Percentiles rank a stretch among this genome's conserved stretches.
Evolutionary conservation across 352 stramenopile genomes (phyloP).

Genomic region (Pythium sukuiense): DNA sequence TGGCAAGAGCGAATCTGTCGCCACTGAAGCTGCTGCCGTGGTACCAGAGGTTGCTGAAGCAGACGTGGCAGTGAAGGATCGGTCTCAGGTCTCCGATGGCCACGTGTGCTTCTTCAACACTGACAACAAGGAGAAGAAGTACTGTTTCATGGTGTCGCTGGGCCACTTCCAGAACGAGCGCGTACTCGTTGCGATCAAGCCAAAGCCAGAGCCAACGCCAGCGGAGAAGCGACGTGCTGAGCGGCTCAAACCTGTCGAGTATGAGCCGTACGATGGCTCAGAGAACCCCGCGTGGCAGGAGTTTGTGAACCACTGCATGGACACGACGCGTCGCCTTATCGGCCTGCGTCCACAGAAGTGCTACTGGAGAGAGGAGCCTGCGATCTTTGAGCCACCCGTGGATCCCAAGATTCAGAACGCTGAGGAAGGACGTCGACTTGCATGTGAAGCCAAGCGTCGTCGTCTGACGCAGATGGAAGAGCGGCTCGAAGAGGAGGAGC

Average conservation of each 20-base stretch:
- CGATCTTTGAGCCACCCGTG: slow-evolving; percentile 36
- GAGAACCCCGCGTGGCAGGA: slow-evolving; percentile 53
- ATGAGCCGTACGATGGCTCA: slow-evolving; percentile 47
- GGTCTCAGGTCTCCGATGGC: slow-evolving; percentile 59
- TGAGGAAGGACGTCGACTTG: slow-evolving; percentile 58
- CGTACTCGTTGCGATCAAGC: slow-evolving; percentile 37
- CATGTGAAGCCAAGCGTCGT: slow-evolving; percentile 62
- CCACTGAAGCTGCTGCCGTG: background rate
- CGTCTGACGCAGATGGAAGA: slow-evolving; percentile 40
- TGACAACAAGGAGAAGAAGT: slow-evolving; percentile 56
- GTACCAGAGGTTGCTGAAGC: background rate
- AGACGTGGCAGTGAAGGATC: slow-evolving; percentile 9
- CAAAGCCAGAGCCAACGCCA: slow-evolving; percentile 30
- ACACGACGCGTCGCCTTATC: slow-evolving; percentile 49
- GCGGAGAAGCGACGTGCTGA: slow-evolving; percentile 18
- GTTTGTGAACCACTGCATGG: slow-evolving; percentile 53
- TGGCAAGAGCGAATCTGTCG: background rate
- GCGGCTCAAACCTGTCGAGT: slow-evolving; percentile 34
- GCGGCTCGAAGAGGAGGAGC: slow-evolving; percentile 26
- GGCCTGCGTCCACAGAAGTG: slow-evolving; percentile 49
- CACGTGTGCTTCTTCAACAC: slow-evolving; percentile 70
- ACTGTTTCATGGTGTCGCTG: slow-evolving; percentile 65
- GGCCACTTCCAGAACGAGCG: slow-evolving; percentile 54
- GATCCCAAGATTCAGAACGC: slow-evolving; percentile 40
- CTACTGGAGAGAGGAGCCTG: slow-evolving; percentile 47